Percentiles rank a stretch among this genome's conserved stretches.
Evolutionary conservation across 768 basidiomycete species (phyloP).

Genomic region (Coprinellus aureogranulatus): DNA sequence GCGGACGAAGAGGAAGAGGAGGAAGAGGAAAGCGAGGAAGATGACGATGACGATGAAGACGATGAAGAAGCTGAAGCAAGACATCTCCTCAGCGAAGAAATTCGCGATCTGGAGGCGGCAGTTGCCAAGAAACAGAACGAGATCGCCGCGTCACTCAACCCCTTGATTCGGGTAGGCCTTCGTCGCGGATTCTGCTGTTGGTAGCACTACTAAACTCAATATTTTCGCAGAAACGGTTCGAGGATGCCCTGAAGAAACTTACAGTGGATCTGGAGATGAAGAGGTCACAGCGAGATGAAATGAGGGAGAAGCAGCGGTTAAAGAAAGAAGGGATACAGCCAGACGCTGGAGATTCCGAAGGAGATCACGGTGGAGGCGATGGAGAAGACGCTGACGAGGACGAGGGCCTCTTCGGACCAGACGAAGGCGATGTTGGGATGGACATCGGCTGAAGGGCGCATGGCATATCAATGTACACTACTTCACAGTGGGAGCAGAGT

Average conservation of each 20-base stretch:
- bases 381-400: constrained; percentile 31
- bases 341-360: constrained; percentile 32
- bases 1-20: constrained; percentile 65
- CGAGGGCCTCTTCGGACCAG: constrained; percentile 49
- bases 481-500: constrained; percentile 34
- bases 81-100: constrained; percentile 84
- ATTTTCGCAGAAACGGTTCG: constrained; percentile 74
- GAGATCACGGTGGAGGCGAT: constrained; percentile 33
- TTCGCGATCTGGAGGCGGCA: constrained; percentile 83
- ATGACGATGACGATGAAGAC: constrained; percentile 80
- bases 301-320: constrained; percentile 71
- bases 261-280: constrained; percentile 86
- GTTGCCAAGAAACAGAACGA: constrained; percentile 83
- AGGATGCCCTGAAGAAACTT: constrained; percentile 87
- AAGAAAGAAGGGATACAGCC: constrained; percentile 64
- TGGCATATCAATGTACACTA: neutral
- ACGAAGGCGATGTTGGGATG: constrained; percentile 40
- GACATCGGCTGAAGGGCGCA: constrained; percentile 17
- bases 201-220: neutral
- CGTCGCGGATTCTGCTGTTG: neutral
- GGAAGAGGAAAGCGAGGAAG: constrained; percentile 69
- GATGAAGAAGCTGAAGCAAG: constrained; percentile 77
- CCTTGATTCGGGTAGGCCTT: constrained; percentile 69
- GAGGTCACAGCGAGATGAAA: constrained; percentile 70
- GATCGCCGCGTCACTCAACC: constrained; percentile 80